Base-by-base conservation (phyloP, 768 basidiomycete genomes). In the Stropharia rugosoannulata region DNA sequence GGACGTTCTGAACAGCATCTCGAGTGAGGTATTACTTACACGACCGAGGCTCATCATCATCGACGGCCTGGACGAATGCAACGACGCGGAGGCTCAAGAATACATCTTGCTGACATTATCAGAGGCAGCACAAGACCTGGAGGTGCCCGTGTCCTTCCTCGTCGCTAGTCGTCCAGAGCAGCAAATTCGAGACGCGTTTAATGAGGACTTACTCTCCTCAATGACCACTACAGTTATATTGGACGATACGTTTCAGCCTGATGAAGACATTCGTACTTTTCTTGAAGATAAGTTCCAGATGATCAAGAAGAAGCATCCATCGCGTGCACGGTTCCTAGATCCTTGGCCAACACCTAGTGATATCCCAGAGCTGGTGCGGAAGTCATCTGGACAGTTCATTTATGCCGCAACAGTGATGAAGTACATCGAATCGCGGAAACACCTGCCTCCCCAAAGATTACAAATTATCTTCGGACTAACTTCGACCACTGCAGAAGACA, bases 1-100 rank as follows among this genome's bases (percentile, higher is more conserved):
- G n/a, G 32, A 29, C 7, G 27, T 7, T 29, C 27, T 29, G 4
- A 41, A 10, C 60, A 56, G 11, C 42, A 58, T 8, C 44, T 41
- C 8, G 36, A 54, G 13, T 15, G 45, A 19, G 29, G 22, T 19
- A 15, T 8, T 8, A 7, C 42, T 29, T 22, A 54, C 9, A 19
- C 44, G 36, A 27, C 18, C n/a, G 12, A 32, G 12, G 29, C 32
- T 57, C 16, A n/a, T 65, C 32, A 49, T 63, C 18, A 46, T 65
- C 27, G 62, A 65, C 41, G 64, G 64, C 4, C 37, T 65, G 8
- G 62, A 65, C 18, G 64, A 65, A 29, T 63, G 59, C 27, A 35
- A 45, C 2, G 39, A 50, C 16, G n/a, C 36, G 2, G 38, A 49
- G 4, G 36, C 42, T 0, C 62, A 63, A n/a, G 25, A 32, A 7